Conservation (phyloP, 129 eudicot genomes). For the Flaveria ramosissima region DNA sequence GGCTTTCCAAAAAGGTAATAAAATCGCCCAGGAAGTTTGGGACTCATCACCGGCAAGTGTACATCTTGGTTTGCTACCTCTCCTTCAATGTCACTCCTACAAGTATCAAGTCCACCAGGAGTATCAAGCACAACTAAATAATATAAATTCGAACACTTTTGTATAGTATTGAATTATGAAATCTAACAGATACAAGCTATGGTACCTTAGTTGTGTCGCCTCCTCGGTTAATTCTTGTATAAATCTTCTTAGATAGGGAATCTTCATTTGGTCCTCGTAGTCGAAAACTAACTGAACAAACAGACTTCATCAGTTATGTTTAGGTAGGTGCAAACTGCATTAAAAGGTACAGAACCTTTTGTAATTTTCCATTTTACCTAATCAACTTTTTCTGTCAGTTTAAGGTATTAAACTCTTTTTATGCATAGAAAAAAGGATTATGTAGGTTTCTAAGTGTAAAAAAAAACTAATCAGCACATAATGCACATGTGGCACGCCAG, state of each 20-base stretch:
- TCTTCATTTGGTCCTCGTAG: constrained; percentile 75
- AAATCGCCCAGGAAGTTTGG: constrained; percentile 91
- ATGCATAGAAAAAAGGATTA: too few species aligned
- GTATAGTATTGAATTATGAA: background rate
- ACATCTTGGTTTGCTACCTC: constrained; percentile 77
- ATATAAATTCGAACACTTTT: background rate
- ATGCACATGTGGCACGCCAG: background rate
- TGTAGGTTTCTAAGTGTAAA: too few species aligned
- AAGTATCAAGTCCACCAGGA: background rate
- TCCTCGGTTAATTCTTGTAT: constrained; percentile 56
- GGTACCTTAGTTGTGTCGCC: constrained; percentile 59
- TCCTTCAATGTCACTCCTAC: constrained; percentile 53
- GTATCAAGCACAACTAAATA: background rate
- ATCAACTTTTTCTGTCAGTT: too few species aligned
- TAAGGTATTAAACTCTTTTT: too few species aligned
- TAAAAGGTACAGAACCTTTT: background rate
- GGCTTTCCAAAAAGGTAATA: constrained; percentile 77
- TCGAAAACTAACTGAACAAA: constrained; percentile 61
- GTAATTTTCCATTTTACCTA: too few species aligned
- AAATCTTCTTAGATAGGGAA: constrained; percentile 59
- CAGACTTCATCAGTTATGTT: constrained; percentile 11
- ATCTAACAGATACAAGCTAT: background rate
- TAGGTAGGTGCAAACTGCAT: background rate
- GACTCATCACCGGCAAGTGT: constrained; percentile 66
- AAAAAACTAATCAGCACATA: background rate